phyloP scores from a whole-genome alignment of 495 filamentous ascomycete genomes.

The Glarea lozoyensis region DNA sequence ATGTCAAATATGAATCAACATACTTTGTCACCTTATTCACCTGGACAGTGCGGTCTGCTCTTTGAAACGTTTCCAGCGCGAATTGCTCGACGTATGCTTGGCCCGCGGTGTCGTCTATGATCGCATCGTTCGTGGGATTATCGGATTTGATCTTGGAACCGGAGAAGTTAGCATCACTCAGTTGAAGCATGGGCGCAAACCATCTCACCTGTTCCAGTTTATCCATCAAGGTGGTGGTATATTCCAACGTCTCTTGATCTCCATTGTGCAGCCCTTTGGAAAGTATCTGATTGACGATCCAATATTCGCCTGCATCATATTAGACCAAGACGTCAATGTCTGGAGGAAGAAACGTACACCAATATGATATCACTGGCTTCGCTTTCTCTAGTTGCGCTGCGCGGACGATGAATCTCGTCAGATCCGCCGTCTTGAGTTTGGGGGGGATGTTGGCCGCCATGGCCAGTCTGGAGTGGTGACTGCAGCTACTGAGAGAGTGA shows the following conservation, averaged over 20 bases:
- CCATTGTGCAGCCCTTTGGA: conserved; percentile 63
- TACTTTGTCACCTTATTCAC: conserved; percentile 81
- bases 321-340: conserved; percentile 6
- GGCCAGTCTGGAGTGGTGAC: not conserved
- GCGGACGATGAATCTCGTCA: conserved; percentile 69
- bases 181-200: not conserved
- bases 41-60: conserved; percentile 72
- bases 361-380: conserved; percentile 85
- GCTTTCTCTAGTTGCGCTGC: conserved; percentile 75
- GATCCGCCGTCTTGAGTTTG: conserved; percentile 65
- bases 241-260: conserved; percentile 65
- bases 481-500: no score
- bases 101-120: conserved; percentile 77
- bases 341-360: conserved; percentile 56
- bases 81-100: conserved; percentile 94
- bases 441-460: conserved; percentile 72
- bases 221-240: conserved; percentile 80
- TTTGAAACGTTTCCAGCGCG: conserved; percentile 73
- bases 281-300: conserved; percentile 87
- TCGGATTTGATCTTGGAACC: conserved; percentile 53
- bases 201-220: conserved; percentile 70
- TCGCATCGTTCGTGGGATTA: conserved; percentile 49
- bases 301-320: conserved; percentile 67
- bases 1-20: conserved; percentile 6
- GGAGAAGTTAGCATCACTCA: not conserved